phyloP scores from a whole-genome alignment of 2,329 filamentous ascomycete species.

The Claviceps fusiformis region DNA sequence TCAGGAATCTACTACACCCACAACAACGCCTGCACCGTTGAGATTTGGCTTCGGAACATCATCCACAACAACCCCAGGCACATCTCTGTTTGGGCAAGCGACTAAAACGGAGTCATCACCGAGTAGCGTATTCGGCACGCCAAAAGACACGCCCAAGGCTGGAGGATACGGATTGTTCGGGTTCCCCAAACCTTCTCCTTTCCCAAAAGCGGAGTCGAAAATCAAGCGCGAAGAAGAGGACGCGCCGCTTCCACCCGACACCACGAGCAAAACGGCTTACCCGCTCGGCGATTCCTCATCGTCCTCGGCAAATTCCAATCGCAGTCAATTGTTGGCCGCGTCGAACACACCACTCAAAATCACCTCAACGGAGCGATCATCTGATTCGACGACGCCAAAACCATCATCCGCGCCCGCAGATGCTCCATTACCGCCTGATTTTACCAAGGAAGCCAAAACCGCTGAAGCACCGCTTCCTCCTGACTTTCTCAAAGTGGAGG shows the following conservation, averaged over 20 bases:
- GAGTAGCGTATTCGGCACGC: constrained; percentile 17
- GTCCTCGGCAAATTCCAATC: constrained; percentile 32
- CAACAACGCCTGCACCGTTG: constrained; percentile 35
- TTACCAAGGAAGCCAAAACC: constrained; percentile 1
- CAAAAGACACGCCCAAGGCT: constrained; percentile 15
- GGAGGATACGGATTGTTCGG: constrained; percentile 13
- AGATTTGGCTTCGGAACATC: constrained; percentile 29
- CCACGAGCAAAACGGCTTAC: constrained; percentile 39
- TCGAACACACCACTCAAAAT: constrained; percentile 15
- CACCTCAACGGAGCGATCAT: constrained; percentile 32
- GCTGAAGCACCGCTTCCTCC: constrained; percentile 18
- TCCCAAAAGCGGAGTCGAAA: constrained; percentile 13
- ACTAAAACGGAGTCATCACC: constrained; percentile 14
- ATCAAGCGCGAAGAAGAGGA: constrained; percentile 24
- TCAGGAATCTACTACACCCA: constrained; percentile 33
- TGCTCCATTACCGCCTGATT: constrained; percentile 7
- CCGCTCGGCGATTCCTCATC: constrained; percentile 37
- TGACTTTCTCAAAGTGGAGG: constrained; percentile 18
- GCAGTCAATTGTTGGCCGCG: constrained; percentile 16
- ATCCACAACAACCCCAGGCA: constrained; percentile 17
- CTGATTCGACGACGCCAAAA: constrained; percentile 13
- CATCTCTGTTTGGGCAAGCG: constrained; percentile 22
- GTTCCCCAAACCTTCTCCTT: constrained; percentile 7
- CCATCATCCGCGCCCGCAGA: constrained; percentile 4
- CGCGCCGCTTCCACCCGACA: constrained; percentile 38